Conservation (phyloP, 768 basidiomycete species). For the Collybia sordida region DNA sequence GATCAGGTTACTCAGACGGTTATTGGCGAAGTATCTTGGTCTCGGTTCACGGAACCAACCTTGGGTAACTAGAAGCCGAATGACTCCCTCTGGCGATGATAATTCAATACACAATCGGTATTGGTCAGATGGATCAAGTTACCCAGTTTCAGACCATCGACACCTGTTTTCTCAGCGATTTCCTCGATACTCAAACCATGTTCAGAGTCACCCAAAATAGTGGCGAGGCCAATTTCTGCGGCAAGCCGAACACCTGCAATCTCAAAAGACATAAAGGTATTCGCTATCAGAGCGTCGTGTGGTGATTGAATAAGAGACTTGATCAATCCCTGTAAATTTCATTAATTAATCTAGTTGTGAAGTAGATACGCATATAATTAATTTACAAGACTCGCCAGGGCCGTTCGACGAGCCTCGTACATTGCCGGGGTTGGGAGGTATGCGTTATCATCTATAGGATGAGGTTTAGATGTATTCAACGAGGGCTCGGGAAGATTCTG, state of each 20-base stretch:
- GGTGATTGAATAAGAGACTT: slow-evolving; percentile 35
- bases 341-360: too few species aligned
- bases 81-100: slow-evolving; percentile 25
- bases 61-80: slow-evolving; percentile 33
- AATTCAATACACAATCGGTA: too few species aligned
- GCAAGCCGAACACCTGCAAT: slow-evolving; percentile 31
- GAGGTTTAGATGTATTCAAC: slow-evolving; percentile 30
- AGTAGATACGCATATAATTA: neutral
- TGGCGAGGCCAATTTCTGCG: slow-evolving; percentile 32
- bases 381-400: slow-evolving; percentile 32
- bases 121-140: neutral
- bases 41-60: slow-evolving; percentile 37
- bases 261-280: slow-evolving; percentile 32
- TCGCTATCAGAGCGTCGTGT: slow-evolving; percentile 33
- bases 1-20: slow-evolving; percentile 33
- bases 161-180: slow-evolving; percentile 30
- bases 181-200: slow-evolving; percentile 31
- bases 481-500: slow-evolving; percentile 36
- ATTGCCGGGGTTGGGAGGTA: slow-evolving; percentile 34
- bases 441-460: slow-evolving; percentile 34
- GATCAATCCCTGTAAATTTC: slow-evolving; percentile 26
- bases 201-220: slow-evolving; percentile 31
- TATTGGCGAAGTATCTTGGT: slow-evolving; percentile 36
- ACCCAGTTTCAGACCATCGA: slow-evolving; percentile 35
- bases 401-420: slow-evolving; percentile 33